A percentile compares a stretch with the other conserved stretches of the same genome.
Conservation (phyloP, 257 asterid species). For the Forsythia viridissima region DNA sequence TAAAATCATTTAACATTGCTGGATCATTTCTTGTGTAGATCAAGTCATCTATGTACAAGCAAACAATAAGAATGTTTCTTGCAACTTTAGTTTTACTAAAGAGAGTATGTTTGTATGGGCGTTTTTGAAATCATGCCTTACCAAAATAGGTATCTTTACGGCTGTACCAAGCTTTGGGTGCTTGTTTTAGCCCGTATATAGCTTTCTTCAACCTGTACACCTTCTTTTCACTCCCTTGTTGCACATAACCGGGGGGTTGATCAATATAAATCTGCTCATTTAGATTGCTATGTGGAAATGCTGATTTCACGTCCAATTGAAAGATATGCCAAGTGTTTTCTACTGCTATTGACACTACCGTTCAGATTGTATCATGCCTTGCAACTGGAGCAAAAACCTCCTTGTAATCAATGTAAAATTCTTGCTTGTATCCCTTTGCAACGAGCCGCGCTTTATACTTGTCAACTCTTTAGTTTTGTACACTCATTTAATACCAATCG, state of each 20-base stretch:
- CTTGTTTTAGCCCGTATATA: background rate
- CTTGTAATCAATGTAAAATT: background rate
- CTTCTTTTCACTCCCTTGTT: no score
- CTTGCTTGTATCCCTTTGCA: constrained; percentile 1
- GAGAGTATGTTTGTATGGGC: background rate
- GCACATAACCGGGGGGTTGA: background rate
- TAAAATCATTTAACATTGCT: background rate
- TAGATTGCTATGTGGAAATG: constrained; percentile 1
- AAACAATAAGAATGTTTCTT: background rate
- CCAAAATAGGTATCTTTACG: background rate
- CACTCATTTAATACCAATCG: no score
- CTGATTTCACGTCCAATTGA: background rate
- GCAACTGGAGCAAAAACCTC: background rate
- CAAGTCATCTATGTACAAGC: background rate
- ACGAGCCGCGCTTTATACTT: background rate
- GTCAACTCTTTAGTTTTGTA: background rate
- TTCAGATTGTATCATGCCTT: background rate
- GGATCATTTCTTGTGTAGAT: background rate
- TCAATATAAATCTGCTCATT: background rate
- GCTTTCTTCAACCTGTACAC: background rate
- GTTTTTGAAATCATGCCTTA: background rate
- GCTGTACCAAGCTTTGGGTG: background rate
- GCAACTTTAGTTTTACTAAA: background rate
- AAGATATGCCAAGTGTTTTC: background rate
- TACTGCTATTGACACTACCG: background rate